These are phyloP conservation scores for Xylaria grammica DNA, from an alignment of 495 filamentous ascomycete genomes.

Conservation along the genomic window DNA sequence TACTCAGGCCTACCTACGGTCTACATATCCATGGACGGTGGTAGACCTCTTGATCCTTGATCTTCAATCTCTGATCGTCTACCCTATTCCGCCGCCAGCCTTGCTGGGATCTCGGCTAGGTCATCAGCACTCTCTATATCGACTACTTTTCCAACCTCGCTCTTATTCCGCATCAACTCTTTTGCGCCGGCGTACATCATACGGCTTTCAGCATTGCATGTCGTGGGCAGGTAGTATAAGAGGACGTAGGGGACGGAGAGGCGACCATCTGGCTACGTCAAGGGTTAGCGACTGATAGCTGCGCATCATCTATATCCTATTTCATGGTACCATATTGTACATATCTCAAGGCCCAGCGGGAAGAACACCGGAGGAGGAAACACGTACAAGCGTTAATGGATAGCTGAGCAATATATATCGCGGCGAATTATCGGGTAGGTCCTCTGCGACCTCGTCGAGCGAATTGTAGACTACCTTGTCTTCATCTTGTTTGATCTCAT, in stretches of 20 bases:
- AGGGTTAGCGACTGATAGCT: constrained; percentile 1
- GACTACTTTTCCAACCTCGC: constrained; percentile 80
- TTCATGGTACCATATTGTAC: not conserved
- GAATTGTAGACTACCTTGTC: constrained; percentile 73
- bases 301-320: not conserved
- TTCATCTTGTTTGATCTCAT: constrained; percentile 84
- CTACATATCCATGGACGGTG: not conserved
- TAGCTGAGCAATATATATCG: constrained; percentile 90
- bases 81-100: constrained; percentile 56
- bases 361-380: not conserved
- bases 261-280: constrained; percentile 50
- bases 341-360: not conserved
- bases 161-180: constrained; percentile 89
- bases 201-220: constrained; percentile 78
- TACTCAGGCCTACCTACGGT: not conserved
- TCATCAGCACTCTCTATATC: constrained; percentile 81
- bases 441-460: constrained; percentile 79
- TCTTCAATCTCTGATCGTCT: not conserved
- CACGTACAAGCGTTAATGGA: constrained; percentile 77
- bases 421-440: constrained; percentile 90
- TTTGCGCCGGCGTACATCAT: constrained; percentile 97
- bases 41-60: not conserved
- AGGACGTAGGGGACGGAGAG: constrained; percentile 79
- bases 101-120: constrained; percentile 72
- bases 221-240: constrained; percentile 88